Evolutionary conservation across 2,329 filamentous ascomycete genomes (phyloP), one percentile per base, ranked within the genome.

Genomic region (Westerdykella aurantiaca): DNA sequence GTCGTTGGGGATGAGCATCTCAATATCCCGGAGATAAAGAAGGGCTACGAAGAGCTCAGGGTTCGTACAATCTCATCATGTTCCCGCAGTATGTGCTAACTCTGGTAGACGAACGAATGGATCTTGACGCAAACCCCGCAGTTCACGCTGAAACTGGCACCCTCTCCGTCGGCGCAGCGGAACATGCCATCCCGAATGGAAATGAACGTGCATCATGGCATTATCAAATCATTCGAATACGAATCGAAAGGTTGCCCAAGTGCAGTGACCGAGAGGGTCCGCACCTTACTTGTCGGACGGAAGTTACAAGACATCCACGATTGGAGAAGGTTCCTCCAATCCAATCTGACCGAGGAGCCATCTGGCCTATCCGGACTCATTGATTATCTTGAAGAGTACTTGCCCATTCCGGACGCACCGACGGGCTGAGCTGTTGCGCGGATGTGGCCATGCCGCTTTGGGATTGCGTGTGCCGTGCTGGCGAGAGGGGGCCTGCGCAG

Each of bases 41-140:
- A 81, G 52, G 85, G 85, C 1, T 75, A 83, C 39, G 66, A 69
- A 6, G 82, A 86, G 60, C 65, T 89, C 17, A 74, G 69, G 69
- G 82, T 82, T 58, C 60, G 73, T 66, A 6, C 11, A 42, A 50
- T 47, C 33, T 14, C 4, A 18, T 14, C 33, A 35, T 3, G n/a
- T 9, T 3, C 6, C 7, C n/a, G 33, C n/a, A 37, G 34, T 10
- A 17, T 2, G 39, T 42, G 41, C 55, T 74, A 59, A 75, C 63
- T 34, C 12, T 37, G 53, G 31, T 51, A 82, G 76, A 83, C 82
- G 0, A 67, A 70, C 3, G 78, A 82, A 10, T 96, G 89, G 88
- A 84, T 85, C 45, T 95, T 85, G 67, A 79, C 79, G 2, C 89
- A 95, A 69, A 95, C 90, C 2, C 90, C 90, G 1, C 83, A 83